Conservation (phyloP, 768 basidiomycete genomes). For the Tulasnella sp. region DNA sequence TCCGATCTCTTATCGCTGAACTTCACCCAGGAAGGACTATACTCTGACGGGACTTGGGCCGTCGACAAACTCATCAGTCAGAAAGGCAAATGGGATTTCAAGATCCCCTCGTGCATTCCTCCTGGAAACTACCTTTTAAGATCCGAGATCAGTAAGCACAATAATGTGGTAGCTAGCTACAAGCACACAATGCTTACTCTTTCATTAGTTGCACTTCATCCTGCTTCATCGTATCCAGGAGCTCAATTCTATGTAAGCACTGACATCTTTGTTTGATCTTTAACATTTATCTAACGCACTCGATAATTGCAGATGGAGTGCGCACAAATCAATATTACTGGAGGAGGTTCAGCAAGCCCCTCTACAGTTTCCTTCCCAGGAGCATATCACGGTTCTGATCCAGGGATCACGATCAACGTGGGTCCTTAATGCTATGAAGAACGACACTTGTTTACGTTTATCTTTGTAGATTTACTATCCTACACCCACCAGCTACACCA, state of each 20-base stretch:
- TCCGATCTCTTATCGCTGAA: conserved; percentile 21
- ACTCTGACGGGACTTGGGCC: conserved; percentile 29
- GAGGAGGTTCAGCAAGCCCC: conserved; percentile 24
- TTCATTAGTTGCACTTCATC: conserved; percentile 7
- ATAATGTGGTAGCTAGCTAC: neutral
- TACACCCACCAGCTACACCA: conserved; percentile 4
- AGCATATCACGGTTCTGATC: conserved; percentile 14
- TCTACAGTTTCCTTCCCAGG: conserved; percentile 18
- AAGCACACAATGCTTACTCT: too few relatives aligned
- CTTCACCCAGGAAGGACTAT: conserved; percentile 9
- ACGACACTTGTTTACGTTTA: too few relatives aligned
- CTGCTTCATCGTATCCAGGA: conserved; percentile 20
- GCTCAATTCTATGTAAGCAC: conserved; percentile 42
- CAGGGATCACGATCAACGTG: neutral
- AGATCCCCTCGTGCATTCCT: conserved; percentile 35
- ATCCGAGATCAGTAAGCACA: conserved; percentile 25
- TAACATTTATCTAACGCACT: neutral
- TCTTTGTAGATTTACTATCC: too few relatives aligned
- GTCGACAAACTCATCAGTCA: conserved; percentile 37
- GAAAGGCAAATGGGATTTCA: conserved; percentile 40
- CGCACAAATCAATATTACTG: conserved; percentile 29
- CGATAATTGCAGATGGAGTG: conserved; percentile 17
- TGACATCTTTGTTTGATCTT: neutral
- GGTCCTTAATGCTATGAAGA: too few relatives aligned
- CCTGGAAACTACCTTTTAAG: conserved; percentile 39